A percentile compares a stretch with the other conserved stretches of the same genome.
Evolutionary conservation across 2,329 filamentous ascomycete species (phyloP).

Genomic region (Fusarium tuaranense): DNA sequence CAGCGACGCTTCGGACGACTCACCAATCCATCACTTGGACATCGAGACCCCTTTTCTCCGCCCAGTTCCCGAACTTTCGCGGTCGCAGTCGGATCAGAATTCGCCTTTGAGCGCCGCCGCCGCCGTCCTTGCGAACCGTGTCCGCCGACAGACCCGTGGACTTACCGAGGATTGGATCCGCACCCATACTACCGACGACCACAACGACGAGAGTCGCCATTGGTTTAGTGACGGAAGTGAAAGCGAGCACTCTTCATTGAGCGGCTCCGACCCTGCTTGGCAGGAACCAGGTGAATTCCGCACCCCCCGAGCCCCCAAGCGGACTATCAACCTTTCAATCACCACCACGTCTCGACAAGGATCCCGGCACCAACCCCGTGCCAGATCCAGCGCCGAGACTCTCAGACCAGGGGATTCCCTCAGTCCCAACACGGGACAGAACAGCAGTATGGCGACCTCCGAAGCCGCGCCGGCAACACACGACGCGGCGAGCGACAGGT

Average conservation of each 20-base stretch:
- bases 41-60: constrained; percentile 73
- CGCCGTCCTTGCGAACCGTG: constrained; percentile 73
- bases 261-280: constrained; percentile 70
- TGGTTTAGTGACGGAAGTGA: constrained; percentile 83
- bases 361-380: constrained; percentile 57
- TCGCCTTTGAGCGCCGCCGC: constrained; percentile 65
- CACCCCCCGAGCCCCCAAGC: constrained; percentile 59
- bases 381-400: constrained; percentile 68
- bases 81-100: constrained; percentile 44
- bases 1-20: constrained; percentile 71
- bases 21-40: constrained; percentile 70
- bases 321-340: constrained; percentile 26
- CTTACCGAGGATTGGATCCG: constrained; percentile 89
- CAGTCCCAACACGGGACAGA: constrained; percentile 44
- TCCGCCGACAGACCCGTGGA: constrained; percentile 68
- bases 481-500: constrained; percentile 44
- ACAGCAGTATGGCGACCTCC: constrained; percentile 49
- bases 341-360: constrained; percentile 39
- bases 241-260: constrained; percentile 81
- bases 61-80: constrained; percentile 61
- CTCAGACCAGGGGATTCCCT: constrained; percentile 54
- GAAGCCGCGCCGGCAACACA: constrained; percentile 45
- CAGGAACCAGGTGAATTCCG: constrained; percentile 60
- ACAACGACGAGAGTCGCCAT: constrained; percentile 75
- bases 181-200: constrained; percentile 80